Evolutionary conservation across 495 filamentous ascomycete species (phyloP), one percentile per base, ranked within the genome.

Genomic region (Xylaria acuta): DNA sequence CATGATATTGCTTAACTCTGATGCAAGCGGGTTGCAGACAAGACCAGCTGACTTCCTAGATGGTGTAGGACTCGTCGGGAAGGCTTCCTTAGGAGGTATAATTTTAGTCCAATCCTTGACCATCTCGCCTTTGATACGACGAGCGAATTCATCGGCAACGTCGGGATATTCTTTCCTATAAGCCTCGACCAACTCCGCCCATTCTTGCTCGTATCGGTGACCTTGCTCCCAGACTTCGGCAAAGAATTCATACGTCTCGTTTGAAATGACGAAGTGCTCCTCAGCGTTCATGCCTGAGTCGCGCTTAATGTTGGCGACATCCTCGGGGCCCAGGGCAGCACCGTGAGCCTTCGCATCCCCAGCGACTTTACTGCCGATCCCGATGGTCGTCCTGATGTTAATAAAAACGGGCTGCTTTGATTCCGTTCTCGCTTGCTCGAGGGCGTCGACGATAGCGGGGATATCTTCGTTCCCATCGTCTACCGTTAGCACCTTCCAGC

Each of bases 321-420:
- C 81, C 11, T 85, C 76, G 34, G 77, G 70, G 27, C 83, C 87
- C 40, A 88, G 85, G 6, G 87, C 83, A 41, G 81, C 86, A 60
- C 86, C 86, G 66, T 90, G 88, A 5, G 86, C 86, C 27, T 77
- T 80, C 11, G 85, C 85, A 66, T 83, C 79, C 1, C 87, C 87
- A 1, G 82, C 86, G 0, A 84, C 80, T n/a, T 76, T 78, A 60
- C 82, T 88, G n/a, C 85, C 85, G 1, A 88, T 73, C 7, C 88
- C 88, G 54, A 90, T 90, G 7, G 87, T 80, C 0, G 88, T 90
- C n/a, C 80, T 80, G 38, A 89, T 80, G 70, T 90, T 90, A 74
- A 91, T 87, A 67, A 91, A 89, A 5, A 84, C 85, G 1, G 89
- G 88, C 72, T 87, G 89, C 3, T 84, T 81, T 27, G 75, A 82